phyloP scores from a whole-genome alignment of 805 yeast genomes.

The Ogataea pignaliae region DNA sequence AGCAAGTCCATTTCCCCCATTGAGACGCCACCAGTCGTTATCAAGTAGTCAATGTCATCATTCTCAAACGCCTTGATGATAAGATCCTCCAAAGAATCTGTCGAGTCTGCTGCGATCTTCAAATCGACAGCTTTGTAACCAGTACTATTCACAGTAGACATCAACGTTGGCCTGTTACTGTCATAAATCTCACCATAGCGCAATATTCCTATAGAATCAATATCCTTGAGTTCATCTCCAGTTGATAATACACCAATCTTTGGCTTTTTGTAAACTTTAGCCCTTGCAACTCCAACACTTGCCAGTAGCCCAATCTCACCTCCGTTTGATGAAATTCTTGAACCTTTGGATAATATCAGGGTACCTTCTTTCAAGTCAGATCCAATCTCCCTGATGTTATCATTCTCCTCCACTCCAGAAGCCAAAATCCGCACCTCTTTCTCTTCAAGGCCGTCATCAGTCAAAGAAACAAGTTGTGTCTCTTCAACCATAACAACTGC shows the following conservation, averaged over 20 bases:
- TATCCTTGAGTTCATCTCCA: conserved; percentile 46
- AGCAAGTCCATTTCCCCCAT: conserved; percentile 54
- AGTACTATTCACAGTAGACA: conserved; percentile 30
- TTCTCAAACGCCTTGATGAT: conserved; percentile 25
- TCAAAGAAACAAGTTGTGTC: conserved; percentile 33
- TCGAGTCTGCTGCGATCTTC: conserved; percentile 45
- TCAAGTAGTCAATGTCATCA: conserved; percentile 35
- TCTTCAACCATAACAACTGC: conserved; percentile 55
- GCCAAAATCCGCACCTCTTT: conserved; percentile 37
- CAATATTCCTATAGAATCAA: conserved; percentile 20
- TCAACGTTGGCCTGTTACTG: conserved; percentile 44
- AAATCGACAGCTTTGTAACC: conserved; percentile 41
- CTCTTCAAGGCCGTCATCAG: conserved; percentile 40
- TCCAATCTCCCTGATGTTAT: conserved; percentile 45
- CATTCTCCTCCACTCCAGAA: conserved; percentile 33
- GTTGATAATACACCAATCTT: conserved; percentile 45
- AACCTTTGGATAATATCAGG: conserved; percentile 33
- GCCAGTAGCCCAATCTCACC: conserved; percentile 49
- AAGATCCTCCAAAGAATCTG: conserved; percentile 21
- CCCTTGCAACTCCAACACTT: conserved; percentile 37
- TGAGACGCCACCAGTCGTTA: conserved; percentile 56
- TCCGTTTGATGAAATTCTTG: conserved; percentile 36
- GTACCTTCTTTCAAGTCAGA: conserved; percentile 41
- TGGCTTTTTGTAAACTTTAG: conserved; percentile 39
- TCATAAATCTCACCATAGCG: conserved; percentile 45